phyloP scores from a whole-genome alignment of 371 early-diverging fungal genomes.

The Mucor lusitanicus region DNA sequence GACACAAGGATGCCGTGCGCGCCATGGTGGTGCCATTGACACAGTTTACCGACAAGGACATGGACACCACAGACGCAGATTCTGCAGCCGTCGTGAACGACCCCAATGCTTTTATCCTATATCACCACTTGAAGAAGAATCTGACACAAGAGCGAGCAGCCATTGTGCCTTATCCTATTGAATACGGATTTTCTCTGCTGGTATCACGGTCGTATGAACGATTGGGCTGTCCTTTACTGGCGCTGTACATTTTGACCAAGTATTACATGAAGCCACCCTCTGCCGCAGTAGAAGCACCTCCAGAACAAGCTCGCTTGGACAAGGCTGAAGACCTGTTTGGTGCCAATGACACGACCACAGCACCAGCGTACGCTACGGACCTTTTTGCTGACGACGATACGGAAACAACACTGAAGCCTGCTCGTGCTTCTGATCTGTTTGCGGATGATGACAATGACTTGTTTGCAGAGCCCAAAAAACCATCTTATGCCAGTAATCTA shows the following conservation, averaged over 20 bases:
- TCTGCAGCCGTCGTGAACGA: constrained; percentile 51
- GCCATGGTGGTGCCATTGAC: constrained; percentile 57
- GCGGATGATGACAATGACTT: constrained; percentile 23
- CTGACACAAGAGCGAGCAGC: constrained; percentile 16
- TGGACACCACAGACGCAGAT: constrained; percentile 9
- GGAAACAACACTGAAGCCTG: constrained; percentile 3
- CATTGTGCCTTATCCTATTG: constrained; percentile 32
- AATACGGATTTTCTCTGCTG: constrained; percentile 61
- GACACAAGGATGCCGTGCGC: constrained; percentile 65
- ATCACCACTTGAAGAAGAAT: constrained; percentile 64
- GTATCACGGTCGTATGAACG: constrained; percentile 72
- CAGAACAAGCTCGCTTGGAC: neutral
- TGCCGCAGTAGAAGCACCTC: neutral
- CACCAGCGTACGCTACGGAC: constrained; percentile 22
- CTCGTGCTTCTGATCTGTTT: constrained; percentile 32
- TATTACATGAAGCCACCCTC: constrained; percentile 29
- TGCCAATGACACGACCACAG: neutral
- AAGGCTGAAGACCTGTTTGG: constrained; percentile 11
- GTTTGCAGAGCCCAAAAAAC: constrained; percentile 12
- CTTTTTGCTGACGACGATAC: constrained; percentile 24
- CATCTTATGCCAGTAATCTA: constrained; percentile 26
- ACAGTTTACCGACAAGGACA: constrained; percentile 10
- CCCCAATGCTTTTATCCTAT: constrained; percentile 79
- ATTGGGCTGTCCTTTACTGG: constrained; percentile 76
- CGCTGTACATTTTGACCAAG: constrained; percentile 60